Base-by-base conservation (phyloP, 2,329 filamentous ascomycete genomes). In the Chaetomiaceae sp. region DNA sequence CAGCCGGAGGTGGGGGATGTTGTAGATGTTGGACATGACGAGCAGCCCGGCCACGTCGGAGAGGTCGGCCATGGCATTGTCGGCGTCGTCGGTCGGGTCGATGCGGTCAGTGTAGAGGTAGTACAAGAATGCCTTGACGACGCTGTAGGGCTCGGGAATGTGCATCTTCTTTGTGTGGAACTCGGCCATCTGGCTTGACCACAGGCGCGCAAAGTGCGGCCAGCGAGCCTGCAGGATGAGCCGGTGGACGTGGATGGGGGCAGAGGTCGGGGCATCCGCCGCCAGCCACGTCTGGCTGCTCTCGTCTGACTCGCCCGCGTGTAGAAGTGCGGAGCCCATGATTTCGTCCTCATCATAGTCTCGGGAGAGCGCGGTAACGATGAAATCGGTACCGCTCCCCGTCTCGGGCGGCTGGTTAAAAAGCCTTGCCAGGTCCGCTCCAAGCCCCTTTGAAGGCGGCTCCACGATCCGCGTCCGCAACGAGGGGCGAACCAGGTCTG, bases 81-180 rank as follows among this genome's bases (percentile, higher is more conserved):
- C 73, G 13, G 71, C 73, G 41, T 74, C 68, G 21, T 76, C 55
- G 20, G 48, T 68, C 37, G 74, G 70, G 58, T 82, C 75, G 59
- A 99, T 96, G 60, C 86, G 92, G 68, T 99, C 93, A 0, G 93
- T 96, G 69, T 99, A 99, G 1, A 99, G 80, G 64, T 96, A 99
- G 70, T 93, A 92, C 23, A 99, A 77, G 65, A 99, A 99, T 0
- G 92, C 89, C 60, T 89, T 90, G 41, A 99, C 93, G 0, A 96
- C 90, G 1, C 84, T 85, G 68, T 96, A 97, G 1, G 92, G 91
- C 64, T 99, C 95, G 0, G 93, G 92, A 39, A 99, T 96, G 69
- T 99, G 92, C 86, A 99, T 93, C 68, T 88, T 90, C 63, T 93
- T 93, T 14, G 89, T 93, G 66, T 99, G 93, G 63, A 95, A 99